Evolutionary conservation across 805 yeast species (phyloP), one percentile per base, ranked within the genome.

Genomic region (Candida michaelii): DNA sequence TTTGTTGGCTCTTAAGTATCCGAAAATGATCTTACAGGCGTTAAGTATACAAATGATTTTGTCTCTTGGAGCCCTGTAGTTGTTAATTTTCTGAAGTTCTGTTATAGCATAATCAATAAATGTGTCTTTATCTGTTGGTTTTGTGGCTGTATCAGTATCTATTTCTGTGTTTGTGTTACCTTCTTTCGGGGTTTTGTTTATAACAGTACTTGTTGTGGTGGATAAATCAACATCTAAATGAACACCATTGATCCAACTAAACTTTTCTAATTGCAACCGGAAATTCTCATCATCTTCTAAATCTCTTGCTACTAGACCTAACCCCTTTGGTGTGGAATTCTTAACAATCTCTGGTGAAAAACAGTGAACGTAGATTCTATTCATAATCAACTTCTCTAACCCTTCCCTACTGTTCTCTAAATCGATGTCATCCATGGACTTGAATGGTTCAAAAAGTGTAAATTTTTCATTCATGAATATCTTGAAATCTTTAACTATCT

Each of bases 21-120:
- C 95, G 69, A 89, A 90, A 5, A 95, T 83, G 15, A 93, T 90
- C 62, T 91, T 91, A 58, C 97, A 91, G 40, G 93, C 82, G 63
- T 93, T 95, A 48, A 93, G 71, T 2, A 93, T 73, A 59, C 98
- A 93, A 29, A 93, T 88, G 48, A 89, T 80, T 57, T 93, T 93
- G 58, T 95, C 99, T 40, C 99, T 72, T 12, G 99, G 99, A 0
- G 98, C 91, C 52, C 95, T 78, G 60, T 85, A 95, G 40, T 79
- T 74, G 60, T 85, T 85, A 55, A 93, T 82, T 53, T 89, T 89
- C 48, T 73, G 69, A 37, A 93, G 71, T 62, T 93, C 98, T 10
- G 69, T 70, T 1, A 82, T 75, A 0, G 97, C 93, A 44, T 72
- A 52, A 60, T 72, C 52, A 80, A 75, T 61, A 80, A 90, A 63